Evolutionary conservation across 345 rosid genomes (phyloP), one percentile per base, ranked within the genome.

Genomic region (Hypericum perforatum): DNA sequence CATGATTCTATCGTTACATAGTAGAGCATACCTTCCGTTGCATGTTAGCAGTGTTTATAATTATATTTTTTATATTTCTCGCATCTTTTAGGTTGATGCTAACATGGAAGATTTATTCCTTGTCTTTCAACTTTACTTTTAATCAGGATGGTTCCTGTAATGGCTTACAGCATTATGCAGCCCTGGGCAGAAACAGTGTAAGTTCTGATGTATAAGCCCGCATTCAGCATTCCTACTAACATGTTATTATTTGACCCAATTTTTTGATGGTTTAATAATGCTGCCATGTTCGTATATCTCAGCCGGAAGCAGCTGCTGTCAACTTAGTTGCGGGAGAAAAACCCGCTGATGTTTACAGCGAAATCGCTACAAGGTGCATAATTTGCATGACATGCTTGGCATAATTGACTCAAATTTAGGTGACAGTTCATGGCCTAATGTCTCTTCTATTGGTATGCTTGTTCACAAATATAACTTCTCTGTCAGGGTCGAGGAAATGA

Each of bases 111-210:
- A 22, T 1, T 22, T 22, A 1, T 22, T 22, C 32, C 32, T 22
- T 22, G 32, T 22, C 32, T 55, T 0, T 39, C 29, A 49, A 16
- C 16, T 45, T 41, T 11, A 47, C 36, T 44, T 11, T 16, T 39
- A 39, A 36, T 41, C 72, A 92, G 98, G 98, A 92, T 76, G 98
- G 98, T 43, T 92, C 98, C 6, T 92, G 98, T 80, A 92, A 92
- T 71, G 98, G 98, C 64, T 68, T 92, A 56, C 97, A 92, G 63
- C 98, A 92, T 67, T 92, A 92, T 76, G 95, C 98, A 62, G 98
- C 98, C 62, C 68, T 92, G 64, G 98, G 98, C 73, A 85, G 97
- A 72, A 82, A 88, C 68, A 76, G 75, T 74, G 98, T 92, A 77
- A 14, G 92, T 57, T 72, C 58, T 46, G 68, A 65, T 14, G 53